phyloP scores from a whole-genome alignment of 148 eudicot genomes.

The Vaccinium myrtillus region DNA sequence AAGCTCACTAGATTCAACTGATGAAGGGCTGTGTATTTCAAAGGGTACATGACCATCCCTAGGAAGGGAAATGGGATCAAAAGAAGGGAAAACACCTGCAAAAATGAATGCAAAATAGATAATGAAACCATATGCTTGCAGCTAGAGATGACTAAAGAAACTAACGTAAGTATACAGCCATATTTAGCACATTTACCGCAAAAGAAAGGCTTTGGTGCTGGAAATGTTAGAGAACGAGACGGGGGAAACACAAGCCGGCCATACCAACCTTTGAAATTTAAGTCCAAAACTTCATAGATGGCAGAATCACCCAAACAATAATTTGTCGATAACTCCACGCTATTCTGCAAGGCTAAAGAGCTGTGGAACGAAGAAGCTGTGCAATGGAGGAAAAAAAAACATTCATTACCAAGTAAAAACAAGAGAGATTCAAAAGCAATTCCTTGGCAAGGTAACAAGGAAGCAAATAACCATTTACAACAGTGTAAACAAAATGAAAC shows the following conservation, averaged over 20 bases:
- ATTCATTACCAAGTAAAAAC: not conserved
- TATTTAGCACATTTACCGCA: slow-evolving; percentile 4
- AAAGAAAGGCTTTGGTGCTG: slow-evolving; percentile 23
- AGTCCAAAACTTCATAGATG: not conserved
- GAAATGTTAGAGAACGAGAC: slow-evolving; percentile 11
- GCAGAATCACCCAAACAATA: slow-evolving; percentile 8
- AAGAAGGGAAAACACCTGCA: slow-evolving; percentile 20
- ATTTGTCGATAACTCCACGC: not conserved
- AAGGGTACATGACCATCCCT: not conserved
- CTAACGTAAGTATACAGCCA: not conserved
- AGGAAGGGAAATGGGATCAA: slow-evolving; percentile 17
- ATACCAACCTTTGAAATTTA: slow-evolving; percentile 27
- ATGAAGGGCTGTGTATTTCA: not conserved
- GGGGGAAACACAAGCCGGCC: slow-evolving; percentile 25
- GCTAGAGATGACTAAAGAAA: not conserved
- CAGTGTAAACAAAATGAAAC: not conserved
- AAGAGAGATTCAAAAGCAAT: not conserved
- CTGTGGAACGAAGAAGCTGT: not conserved
- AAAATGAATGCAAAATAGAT: not conserved
- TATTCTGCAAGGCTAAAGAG: not conserved
- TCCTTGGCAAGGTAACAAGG: not conserved
- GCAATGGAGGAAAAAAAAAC: too few relatives aligned
- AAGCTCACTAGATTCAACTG: not conserved
- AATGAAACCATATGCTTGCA: not conserved
- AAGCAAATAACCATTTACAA: not conserved